A percentile compares a stretch with the other conserved stretches of the same genome.
These are phyloP conservation scores for Eucalyptus cladocalyx DNA, from an alignment of 345 rosid species.

Conservation along the genomic window DNA sequence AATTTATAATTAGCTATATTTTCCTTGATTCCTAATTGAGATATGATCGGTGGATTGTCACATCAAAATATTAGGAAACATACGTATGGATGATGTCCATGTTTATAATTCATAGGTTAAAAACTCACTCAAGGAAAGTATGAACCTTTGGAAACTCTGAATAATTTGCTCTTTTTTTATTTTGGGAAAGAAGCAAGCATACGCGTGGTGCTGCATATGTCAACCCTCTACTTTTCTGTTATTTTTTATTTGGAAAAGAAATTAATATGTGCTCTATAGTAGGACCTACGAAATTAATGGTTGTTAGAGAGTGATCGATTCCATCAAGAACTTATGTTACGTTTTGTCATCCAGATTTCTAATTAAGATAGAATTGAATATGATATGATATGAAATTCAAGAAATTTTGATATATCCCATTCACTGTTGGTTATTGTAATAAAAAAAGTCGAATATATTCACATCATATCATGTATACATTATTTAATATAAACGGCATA, in stretches of 20 bases:
- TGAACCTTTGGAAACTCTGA: not conserved
- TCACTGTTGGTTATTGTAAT: accelerated
- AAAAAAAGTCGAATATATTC: too few species aligned
- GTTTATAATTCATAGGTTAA: not conserved
- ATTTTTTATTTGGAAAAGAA: not conserved
- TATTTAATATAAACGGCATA: accelerated
- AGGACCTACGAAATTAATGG: not conserved
- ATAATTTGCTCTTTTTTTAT: not conserved
- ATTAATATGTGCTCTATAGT: not conserved
- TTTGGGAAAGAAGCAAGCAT: too few species aligned
- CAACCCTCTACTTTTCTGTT: not conserved
- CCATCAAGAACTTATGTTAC: too few species aligned
- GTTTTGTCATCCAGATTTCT: too few species aligned
- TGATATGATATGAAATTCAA: too few species aligned
- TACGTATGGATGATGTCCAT: not conserved
- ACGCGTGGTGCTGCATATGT: not conserved
- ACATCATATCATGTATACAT: accelerated
- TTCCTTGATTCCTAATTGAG: not conserved
- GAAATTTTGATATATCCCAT: too few species aligned
- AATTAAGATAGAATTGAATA: too few species aligned
- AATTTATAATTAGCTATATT: not conserved
- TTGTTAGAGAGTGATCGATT: too few species aligned
- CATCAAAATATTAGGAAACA: not conserved
- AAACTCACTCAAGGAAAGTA: not conserved
- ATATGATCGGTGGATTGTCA: not conserved